Evolutionary conservation across 768 basidiomycete genomes (phyloP).

Genomic region (Pisolithus orientalis): DNA sequence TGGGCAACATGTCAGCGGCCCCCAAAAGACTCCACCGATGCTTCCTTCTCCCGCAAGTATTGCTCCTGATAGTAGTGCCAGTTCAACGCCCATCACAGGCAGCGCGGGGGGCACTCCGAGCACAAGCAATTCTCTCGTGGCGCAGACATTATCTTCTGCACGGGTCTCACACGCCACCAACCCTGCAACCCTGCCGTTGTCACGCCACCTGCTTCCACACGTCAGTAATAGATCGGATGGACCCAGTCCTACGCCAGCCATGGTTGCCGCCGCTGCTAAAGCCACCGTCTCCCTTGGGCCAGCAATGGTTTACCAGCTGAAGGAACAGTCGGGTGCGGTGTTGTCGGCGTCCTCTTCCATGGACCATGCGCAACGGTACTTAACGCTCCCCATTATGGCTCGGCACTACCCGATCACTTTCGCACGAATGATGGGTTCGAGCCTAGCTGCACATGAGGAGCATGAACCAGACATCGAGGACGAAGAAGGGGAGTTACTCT

Average conservation of each 20-base stretch:
- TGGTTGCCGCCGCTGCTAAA: conserved; percentile 27
- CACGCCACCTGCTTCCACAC: conserved; percentile 28
- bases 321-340: conserved; percentile 30
- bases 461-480: conserved; percentile 80
- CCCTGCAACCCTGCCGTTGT: conserved; percentile 31
- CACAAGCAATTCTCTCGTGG: conserved; percentile 21
- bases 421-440: conserved; percentile 63
- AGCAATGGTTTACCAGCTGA: conserved; percentile 18
- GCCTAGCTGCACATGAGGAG: conserved; percentile 58
- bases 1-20: conserved; percentile 18
- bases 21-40: conserved; percentile 59
- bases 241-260: conserved; percentile 19
- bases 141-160: conserved; percentile 17
- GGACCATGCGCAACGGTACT: conserved; percentile 41
- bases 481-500: conserved; percentile 80
- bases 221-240: conserved; percentile 25
- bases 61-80: conserved; percentile 60
- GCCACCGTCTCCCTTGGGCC: conserved; percentile 25
- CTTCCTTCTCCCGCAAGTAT: conserved; percentile 75
- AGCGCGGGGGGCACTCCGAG: conserved; percentile 53
- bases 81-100: conserved; percentile 64
- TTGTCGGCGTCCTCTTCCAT: conserved; percentile 38
- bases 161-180: conserved; percentile 21
- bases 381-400: conserved; percentile 63
- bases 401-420: conserved; percentile 74